Evolutionary conservation across 2,329 filamentous ascomycete genomes (phyloP), one percentile per base, ranked within the genome.

Genomic region (Hysterium pulicare): DNA sequence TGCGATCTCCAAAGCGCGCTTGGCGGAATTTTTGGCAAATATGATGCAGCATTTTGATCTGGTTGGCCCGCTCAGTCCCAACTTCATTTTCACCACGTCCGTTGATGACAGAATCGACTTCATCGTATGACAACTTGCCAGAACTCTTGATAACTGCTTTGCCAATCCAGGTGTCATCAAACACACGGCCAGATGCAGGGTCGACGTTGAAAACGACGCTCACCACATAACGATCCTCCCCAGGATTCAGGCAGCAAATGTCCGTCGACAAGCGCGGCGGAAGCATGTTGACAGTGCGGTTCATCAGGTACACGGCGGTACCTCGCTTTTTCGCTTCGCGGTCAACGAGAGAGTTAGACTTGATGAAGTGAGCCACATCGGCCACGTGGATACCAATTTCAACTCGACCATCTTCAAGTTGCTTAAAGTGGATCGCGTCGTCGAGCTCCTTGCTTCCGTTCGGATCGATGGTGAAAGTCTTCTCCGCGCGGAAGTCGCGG

Each of bases 271-370:
- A 76, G 69, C 88, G 90, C 1, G 87, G 78, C 11, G 93, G 93
- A 28, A 98, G 81, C 78, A 98, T 83, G 59, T 75, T 91, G 77
- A 80, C 91, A 75, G 74, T 85, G 73, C 90, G 84, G 73, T 95
- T 93, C 72, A 95, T 86, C 50, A 98, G 77, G 62, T 97, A 94
- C 19, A 98, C 93, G 26, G 90, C 90, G 44, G 90, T 97, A 47
- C 91, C 91, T 53, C 93, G 88, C 78, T 97, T 98, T 80, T 93
- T 95, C 9, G 93, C 93, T 71, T 98, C 93, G 35, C 93, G 86
- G 61, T 98, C 93, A 38, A 97, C 90, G 34, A 97, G 80, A 13
- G 90, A 95, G 73, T 94, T 95, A 36, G 85, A 78, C 77, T 97
- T 97, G 66, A 98, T 88, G 64, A 98, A 98, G 71, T 98, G 89